Percentiles rank a stretch among this genome's conserved stretches.
Evolutionary conservation across 352 stramenopile species (phyloP).

Genomic region (Globisporangium cylindrosporum): DNA sequence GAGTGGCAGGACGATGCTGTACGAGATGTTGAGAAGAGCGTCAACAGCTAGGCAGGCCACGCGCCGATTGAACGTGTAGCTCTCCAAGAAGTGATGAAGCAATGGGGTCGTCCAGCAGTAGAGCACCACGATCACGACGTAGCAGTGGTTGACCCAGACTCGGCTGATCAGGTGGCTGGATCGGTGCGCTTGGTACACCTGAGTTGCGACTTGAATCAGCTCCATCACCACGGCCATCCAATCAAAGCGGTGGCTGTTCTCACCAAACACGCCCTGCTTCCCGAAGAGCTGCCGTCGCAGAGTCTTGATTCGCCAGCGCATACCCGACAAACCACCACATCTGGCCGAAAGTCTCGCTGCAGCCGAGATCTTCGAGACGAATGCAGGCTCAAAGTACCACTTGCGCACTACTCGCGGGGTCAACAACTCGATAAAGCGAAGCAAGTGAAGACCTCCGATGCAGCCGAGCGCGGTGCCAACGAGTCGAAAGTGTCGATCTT

Average conservation of each 20-base stretch:
- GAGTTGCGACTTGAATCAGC: constrained; percentile 3
- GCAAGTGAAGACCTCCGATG: constrained; percentile 10
- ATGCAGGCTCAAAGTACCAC: neutral
- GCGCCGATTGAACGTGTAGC: constrained; percentile 6
- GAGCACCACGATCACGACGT: constrained; percentile 18
- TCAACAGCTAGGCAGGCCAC: constrained; percentile 15
- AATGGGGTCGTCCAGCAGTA: constrained; percentile 29
- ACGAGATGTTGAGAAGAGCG: constrained; percentile 19
- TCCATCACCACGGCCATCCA: constrained; percentile 7
- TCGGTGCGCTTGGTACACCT: constrained; percentile 18
- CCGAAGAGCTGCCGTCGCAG: neutral
- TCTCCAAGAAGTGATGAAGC: constrained; percentile 12
- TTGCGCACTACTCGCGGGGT: neutral
- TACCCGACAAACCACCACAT: neutral
- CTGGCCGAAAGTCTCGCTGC: neutral
- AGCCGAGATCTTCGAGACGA: neutral
- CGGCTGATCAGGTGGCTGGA: constrained; percentile 14
- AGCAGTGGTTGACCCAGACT: constrained; percentile 24
- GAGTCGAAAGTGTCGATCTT: constrained; percentile 20
- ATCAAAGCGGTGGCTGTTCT: neutral
- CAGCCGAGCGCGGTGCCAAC: constrained; percentile 21
- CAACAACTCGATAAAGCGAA: constrained; percentile 1
- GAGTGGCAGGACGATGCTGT: constrained; percentile 24
- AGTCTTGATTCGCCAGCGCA: neutral
- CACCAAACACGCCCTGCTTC: neutral